phyloP scores from a whole-genome alignment of 352 stramenopile genomes.

The Phytopythium kandeliae region DNA sequence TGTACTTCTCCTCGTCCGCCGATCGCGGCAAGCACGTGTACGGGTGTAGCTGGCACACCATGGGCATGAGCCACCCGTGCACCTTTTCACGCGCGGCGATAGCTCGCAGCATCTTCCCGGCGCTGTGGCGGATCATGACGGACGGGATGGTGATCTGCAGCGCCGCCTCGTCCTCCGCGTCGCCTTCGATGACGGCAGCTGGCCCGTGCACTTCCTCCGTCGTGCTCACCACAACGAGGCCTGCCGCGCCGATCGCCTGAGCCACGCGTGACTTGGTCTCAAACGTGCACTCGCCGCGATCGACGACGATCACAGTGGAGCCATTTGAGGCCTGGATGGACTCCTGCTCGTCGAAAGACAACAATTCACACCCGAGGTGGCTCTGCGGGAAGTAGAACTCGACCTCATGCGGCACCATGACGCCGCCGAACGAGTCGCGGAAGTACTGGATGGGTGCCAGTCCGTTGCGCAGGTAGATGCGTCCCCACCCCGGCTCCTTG shows the following conservation, averaged over 20 bases:
- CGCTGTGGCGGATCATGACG: conserved; percentile 56
- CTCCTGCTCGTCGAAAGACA: conserved; percentile 24
- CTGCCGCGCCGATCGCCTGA: conserved; percentile 35
- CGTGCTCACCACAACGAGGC: conserved; percentile 42
- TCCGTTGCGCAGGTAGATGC: conserved; percentile 61
- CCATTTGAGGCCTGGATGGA: conserved; percentile 24
- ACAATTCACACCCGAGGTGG: conserved; percentile 32
- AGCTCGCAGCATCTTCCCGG: conserved; percentile 37
- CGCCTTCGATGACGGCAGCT: conserved; percentile 29
- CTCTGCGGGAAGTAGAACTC: conserved; percentile 40
- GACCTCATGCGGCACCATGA: conserved; percentile 32
- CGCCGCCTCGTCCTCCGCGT: conserved; percentile 10
- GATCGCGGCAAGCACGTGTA: conserved; percentile 35
- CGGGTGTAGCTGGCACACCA: conserved; percentile 42
- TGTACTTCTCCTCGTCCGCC: conserved; percentile 28
- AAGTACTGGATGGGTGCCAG: conserved; percentile 73
- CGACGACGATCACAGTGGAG: conserved; percentile 38
- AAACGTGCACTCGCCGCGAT: conserved; percentile 63
- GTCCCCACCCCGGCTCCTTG: conserved; percentile 43
- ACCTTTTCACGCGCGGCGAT: conserved; percentile 20
- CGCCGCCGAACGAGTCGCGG: conserved; percentile 41
- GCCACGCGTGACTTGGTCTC: conserved; percentile 50
- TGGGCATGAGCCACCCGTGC: conserved; percentile 45
- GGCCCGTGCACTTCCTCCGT: conserved; percentile 37
- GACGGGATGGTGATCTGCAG: conserved; percentile 37